These are phyloP conservation scores for Monosporozyma servazzii DNA, from an alignment of 805 yeast species.

Conservation along the genomic window DNA sequence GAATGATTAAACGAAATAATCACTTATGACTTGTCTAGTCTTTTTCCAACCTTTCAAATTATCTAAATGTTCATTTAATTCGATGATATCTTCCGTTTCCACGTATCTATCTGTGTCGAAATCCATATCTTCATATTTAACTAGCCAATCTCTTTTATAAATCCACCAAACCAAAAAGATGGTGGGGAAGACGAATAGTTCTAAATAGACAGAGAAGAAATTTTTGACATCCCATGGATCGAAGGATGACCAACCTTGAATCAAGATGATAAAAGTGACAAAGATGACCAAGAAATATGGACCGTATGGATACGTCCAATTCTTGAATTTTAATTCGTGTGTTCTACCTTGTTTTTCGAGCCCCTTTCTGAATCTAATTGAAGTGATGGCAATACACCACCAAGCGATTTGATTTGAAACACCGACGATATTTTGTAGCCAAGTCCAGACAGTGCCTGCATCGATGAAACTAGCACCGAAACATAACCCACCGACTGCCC, in stretches of 20 bases:
- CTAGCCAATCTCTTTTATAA: constrained; percentile 35
- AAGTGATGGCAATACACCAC: constrained; percentile 41
- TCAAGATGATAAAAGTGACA: constrained; percentile 37
- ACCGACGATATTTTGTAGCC: constrained; percentile 46
- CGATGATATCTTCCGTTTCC: constrained; percentile 41
- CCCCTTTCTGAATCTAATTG: constrained; percentile 42
- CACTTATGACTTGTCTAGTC: constrained; percentile 25
- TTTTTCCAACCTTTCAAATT: constrained; percentile 38
- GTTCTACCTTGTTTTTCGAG: constrained; percentile 36
- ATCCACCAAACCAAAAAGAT: constrained; percentile 37
- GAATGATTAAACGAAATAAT: constrained; percentile 9
- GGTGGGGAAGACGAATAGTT: constrained; percentile 39
- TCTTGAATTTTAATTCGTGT: constrained; percentile 34
- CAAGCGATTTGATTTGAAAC: constrained; percentile 45
- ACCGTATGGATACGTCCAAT: constrained; percentile 47
- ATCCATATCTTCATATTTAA: constrained; percentile 41
- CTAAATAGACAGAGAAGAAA: constrained; percentile 40
- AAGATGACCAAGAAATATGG: constrained; percentile 39
- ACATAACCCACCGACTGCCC: constrained; percentile 48
- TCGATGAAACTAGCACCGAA: constrained; percentile 51
- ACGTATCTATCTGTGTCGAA: constrained; percentile 43
- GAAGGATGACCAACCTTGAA: constrained; percentile 46
- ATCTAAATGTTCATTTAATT: constrained; percentile 32
- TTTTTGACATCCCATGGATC: constrained; percentile 36
- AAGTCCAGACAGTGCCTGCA: constrained; percentile 44